phyloP scores from a whole-genome alignment of 441 rosid species.

The Erodium moschatum region DNA sequence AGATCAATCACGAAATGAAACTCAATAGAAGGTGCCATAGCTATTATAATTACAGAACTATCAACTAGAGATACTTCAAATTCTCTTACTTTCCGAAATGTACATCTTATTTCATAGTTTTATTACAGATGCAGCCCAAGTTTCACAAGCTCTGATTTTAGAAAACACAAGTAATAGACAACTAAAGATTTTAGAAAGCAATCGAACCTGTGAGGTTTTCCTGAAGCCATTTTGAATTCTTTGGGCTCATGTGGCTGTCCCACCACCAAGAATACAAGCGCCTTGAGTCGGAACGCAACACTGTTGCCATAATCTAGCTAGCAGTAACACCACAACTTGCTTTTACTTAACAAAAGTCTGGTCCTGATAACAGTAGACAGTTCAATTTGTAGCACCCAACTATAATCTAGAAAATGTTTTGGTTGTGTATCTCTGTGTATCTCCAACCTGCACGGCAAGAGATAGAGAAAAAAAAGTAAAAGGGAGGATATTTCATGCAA shows the following conservation, averaged over 20 bases:
- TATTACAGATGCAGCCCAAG: neutral
- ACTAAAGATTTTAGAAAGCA: slow-evolving; percentile 5
- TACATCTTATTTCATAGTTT: too few species aligned
- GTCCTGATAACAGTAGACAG: slow-evolving; percentile 38
- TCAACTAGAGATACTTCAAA: neutral
- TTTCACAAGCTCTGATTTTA: neutral
- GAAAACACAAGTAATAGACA: neutral
- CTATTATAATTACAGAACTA: neutral
- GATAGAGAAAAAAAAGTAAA: slow-evolving; percentile 10
- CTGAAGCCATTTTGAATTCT: slow-evolving; percentile 77
- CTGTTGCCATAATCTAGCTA: slow-evolving; percentile 42
- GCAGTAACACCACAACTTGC: slow-evolving; percentile 29
- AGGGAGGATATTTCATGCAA: slow-evolving; percentile 17
- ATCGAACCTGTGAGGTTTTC: slow-evolving; percentile 60
- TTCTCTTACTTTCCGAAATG: neutral
- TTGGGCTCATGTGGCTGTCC: slow-evolving; percentile 73
- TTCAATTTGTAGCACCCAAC: slow-evolving; percentile 55
- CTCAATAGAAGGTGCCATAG: neutral
- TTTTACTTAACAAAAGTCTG: slow-evolving; percentile 37
- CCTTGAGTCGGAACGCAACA: slow-evolving; percentile 39
- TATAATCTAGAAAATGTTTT: too few species aligned
- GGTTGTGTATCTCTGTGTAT: too few species aligned
- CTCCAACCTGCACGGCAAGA: slow-evolving; percentile 1
- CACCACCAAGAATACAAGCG: slow-evolving; percentile 75
- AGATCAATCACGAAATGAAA: neutral